Evolutionary conservation across 169 alveolate genomes (phyloP).

Genomic region (Plasmodium vinckei): DNA sequence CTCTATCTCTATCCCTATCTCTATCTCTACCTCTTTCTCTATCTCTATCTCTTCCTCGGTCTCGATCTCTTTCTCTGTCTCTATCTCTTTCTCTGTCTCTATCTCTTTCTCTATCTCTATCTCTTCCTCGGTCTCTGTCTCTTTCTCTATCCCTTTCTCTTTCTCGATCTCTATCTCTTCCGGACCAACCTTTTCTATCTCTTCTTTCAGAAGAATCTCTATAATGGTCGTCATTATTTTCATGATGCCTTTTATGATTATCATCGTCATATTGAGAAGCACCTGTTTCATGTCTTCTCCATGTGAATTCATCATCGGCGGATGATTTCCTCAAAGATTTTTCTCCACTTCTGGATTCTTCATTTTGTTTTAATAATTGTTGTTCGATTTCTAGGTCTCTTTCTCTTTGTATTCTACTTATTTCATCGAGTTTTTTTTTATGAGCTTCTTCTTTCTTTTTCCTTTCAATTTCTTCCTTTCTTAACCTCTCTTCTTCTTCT

Average conservation of each 20-base stretch:
- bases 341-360: slow-evolving; percentile 58
- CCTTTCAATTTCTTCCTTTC: slow-evolving; percentile 81
- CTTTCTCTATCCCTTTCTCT: slow-evolving; percentile 1
- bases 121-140: slow-evolving; percentile 14
- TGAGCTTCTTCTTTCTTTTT: slow-evolving; percentile 80
- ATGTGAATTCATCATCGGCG: slow-evolving; percentile 48
- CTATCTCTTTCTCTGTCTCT: slow-evolving; percentile 42
- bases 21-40: slow-evolving; percentile 34
- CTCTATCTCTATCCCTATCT: slow-evolving; percentile 43
- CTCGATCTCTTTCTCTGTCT: slow-evolving; percentile 9
- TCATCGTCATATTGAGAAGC: slow-evolving; percentile 58
- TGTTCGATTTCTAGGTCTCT: slow-evolving; percentile 81
- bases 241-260: slow-evolving; percentile 32
- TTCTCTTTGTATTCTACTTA: slow-evolving; percentile 78
- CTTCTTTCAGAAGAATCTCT: slow-evolving; percentile 43
- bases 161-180: slow-evolving; percentile 3
- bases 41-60: background rate
- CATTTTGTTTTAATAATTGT: slow-evolving; percentile 35
- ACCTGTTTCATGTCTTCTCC: slow-evolving; percentile 55
- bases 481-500: slow-evolving; percentile 86
- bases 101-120: slow-evolving; percentile 27
- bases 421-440: slow-evolving; percentile 75
- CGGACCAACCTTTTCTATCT: slow-evolving; percentile 6
- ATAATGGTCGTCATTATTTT: slow-evolving; percentile 11
- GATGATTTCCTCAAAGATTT: slow-evolving; percentile 43